phyloP scores from a whole-genome alignment of 2,329 filamentous ascomycete genomes.

The Colletotrichum liaoningense region DNA sequence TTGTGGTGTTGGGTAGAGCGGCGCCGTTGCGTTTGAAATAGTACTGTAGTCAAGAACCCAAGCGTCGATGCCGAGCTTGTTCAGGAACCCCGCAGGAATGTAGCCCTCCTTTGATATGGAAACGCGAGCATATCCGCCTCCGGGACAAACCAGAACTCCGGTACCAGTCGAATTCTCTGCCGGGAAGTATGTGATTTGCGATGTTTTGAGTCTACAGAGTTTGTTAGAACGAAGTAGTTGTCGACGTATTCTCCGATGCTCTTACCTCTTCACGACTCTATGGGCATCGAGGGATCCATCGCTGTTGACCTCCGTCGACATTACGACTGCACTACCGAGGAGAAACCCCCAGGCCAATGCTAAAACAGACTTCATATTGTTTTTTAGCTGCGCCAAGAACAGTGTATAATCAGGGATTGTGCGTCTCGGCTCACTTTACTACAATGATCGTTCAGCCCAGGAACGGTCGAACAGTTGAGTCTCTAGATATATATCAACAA shows the following conservation, averaged over 20 bases:
- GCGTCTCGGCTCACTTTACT: neutral
- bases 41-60: conserved; percentile 39
- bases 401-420: neutral
- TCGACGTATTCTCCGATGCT: neutral
- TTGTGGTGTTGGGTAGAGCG: conserved; percentile 37
- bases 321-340: neutral
- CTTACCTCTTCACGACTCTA: conserved; percentile 14
- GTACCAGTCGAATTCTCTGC: conserved; percentile 27
- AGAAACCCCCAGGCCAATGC: neutral
- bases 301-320: neutral
- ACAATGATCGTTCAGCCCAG: neutral
- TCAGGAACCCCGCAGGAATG: conserved; percentile 34
- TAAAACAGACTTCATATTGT: conserved; percentile 6
- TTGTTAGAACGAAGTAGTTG: neutral
- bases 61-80: conserved; percentile 36
- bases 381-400: neutral
- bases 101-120: conserved; percentile 35
- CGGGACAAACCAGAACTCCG: conserved; percentile 38
- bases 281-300: neutral
- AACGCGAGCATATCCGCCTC: conserved; percentile 35
- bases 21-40: conserved; percentile 30
- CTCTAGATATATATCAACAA: neutral
- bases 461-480: neutral
- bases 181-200: conserved; percentile 28
- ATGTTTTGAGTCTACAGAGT: conserved; percentile 4